These are phyloP conservation scores for Acer yangbiense DNA, from an alignment of 345 rosid species.

Conservation along the genomic window DNA sequence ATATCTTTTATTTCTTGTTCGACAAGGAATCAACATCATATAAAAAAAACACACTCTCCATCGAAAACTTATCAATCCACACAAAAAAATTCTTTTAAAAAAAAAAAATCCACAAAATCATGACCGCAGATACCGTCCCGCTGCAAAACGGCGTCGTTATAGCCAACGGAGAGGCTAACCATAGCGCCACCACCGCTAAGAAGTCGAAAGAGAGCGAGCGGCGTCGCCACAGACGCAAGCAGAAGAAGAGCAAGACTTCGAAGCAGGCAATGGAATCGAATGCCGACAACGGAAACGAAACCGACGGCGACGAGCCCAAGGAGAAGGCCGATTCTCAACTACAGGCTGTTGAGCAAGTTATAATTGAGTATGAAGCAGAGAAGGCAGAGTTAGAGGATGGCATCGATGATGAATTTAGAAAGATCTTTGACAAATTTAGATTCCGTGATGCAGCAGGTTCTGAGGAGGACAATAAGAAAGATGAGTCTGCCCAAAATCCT, in stretches of 20 bases:
- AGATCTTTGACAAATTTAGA: conserved; percentile 81
- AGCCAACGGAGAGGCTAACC: background rate
- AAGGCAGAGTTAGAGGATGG: conserved; percentile 82
- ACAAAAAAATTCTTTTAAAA: too few species aligned
- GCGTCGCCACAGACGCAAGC: conserved; percentile 96
- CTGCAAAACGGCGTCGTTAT: conserved; percentile 40
- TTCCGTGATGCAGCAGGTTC: conserved; percentile 51
- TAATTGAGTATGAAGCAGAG: conserved; percentile 87
- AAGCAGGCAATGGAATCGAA: conserved; percentile 19
- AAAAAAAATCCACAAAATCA: conserved; percentile 13
- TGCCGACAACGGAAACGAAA: conserved; percentile 36
- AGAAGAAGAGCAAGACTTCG: conserved; percentile 78
- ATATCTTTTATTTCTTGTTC: too few species aligned
- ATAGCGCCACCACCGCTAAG: conserved; percentile 40
- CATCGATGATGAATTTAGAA: conserved; percentile 74
- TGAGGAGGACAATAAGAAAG: conserved; percentile 67
- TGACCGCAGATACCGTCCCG: conserved; percentile 55
- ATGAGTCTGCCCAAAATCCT: conserved; percentile 63
- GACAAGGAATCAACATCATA: too few species aligned
- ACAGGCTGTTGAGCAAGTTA: conserved; percentile 55
- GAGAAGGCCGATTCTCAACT: conserved; percentile 56
- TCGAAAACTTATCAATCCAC: background rate
- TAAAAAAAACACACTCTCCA: background rate
- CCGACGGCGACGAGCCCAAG: conserved; percentile 45
- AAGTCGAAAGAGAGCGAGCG: conserved; percentile 81